Evolutionary conservation across 306 rosid species (phyloP).

Genomic region (Mimosa bimucronata): DNA sequence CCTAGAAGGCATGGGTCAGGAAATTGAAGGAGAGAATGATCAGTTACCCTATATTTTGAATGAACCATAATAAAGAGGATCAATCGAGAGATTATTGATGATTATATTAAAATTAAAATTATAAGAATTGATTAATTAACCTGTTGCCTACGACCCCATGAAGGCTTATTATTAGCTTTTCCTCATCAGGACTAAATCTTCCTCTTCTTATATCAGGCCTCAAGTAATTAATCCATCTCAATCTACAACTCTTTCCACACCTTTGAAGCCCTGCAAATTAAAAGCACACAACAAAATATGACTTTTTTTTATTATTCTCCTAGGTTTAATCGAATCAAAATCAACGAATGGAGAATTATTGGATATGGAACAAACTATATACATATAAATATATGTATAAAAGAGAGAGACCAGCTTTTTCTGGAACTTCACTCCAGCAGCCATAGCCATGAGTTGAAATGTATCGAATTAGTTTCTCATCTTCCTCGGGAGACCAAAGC

Average conservation of each 20-base stretch:
- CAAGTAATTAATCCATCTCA: conserved; percentile 97
- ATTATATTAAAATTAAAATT: no score
- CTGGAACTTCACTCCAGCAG: conserved; percentile 99
- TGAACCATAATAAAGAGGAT: neutral
- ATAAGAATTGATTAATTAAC: conserved; percentile 36
- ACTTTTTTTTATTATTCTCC: no score
- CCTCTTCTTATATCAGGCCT: conserved; percentile 99
- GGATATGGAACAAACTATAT: no score
- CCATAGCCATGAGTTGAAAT: conserved; percentile 96
- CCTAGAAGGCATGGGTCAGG: no score
- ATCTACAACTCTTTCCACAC: conserved; percentile 95
- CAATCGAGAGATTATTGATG: no score
- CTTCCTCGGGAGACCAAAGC: conserved; percentile 98
- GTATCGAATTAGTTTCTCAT: conserved; percentile 90
- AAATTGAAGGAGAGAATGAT: no score
- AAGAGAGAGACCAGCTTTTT: conserved; percentile 76
- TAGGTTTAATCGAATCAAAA: no score
- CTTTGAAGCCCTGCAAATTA: conserved; percentile 94
- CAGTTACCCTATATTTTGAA: no score
- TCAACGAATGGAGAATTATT: no score
- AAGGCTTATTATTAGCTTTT: conserved; percentile 90
- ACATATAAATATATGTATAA: no score
- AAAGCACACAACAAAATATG: no score
- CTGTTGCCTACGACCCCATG: conserved; percentile 98
- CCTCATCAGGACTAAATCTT: conserved; percentile 91